phyloP scores from a whole-genome alignment of 108 stramenopile species.

The Fragilariopsis cylindrus region DNA sequence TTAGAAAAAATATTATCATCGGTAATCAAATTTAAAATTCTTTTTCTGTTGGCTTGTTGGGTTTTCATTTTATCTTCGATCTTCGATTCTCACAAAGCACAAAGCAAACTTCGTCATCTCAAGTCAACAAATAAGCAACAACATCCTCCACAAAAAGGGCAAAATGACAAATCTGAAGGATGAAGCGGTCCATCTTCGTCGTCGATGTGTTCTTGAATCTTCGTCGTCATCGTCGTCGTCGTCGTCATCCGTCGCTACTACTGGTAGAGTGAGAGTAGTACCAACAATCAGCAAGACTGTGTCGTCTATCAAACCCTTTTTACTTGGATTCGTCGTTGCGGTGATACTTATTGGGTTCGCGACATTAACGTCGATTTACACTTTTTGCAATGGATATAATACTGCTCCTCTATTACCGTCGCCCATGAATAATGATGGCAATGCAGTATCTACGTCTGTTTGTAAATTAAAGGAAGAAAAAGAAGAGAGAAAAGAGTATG shows the following conservation, averaged over 20 bases:
- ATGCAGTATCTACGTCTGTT: not conserved
- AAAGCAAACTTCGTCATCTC: too few relatives aligned
- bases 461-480: not conserved
- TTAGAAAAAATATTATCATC: too few relatives aligned
- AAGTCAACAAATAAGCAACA: too few relatives aligned
- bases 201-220: conserved; percentile 1
- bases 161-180: too few relatives aligned
- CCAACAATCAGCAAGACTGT: conserved; percentile 11
- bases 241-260: not conserved
- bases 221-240: not conserved
- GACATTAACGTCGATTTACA: not conserved
- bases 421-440: not conserved
- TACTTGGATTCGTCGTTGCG: conserved; percentile 25
- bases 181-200: not conserved
- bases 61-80: too few relatives aligned
- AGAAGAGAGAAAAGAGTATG: not conserved
- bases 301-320: conserved; percentile 21
- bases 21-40: too few relatives aligned
- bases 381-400: conserved; percentile 13
- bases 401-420: not conserved
- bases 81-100: too few relatives aligned
- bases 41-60: too few relatives aligned
- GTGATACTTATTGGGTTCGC: conserved; percentile 18
- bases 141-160: too few relatives aligned
- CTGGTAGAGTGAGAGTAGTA: not conserved